phyloP scores from a whole-genome alignment of 495 filamentous ascomycete species.

The Xeromyces bisporus region DNA sequence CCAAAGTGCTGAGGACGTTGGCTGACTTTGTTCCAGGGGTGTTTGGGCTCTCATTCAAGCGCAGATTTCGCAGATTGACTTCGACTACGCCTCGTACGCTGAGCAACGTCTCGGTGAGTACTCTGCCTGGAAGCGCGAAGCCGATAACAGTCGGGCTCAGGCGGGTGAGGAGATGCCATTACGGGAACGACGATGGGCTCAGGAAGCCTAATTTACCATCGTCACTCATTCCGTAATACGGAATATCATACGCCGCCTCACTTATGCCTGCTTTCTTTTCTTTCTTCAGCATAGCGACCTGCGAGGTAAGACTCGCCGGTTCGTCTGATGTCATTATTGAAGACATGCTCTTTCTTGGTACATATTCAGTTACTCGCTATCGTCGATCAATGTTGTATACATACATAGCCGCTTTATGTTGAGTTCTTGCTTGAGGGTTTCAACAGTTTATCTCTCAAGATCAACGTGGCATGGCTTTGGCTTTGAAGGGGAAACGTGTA shows the following conservation, averaged over 20 bases:
- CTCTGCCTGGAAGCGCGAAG: constrained; percentile 78
- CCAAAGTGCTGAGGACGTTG: background rate
- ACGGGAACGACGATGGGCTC: constrained; percentile 72
- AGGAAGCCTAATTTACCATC: constrained; percentile 31
- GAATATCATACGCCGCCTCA: too few species aligned
- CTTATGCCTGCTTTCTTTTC: too few species aligned
- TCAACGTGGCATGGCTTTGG: too few species aligned
- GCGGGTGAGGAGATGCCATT: constrained; percentile 46
- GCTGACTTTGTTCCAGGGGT: constrained; percentile 49
- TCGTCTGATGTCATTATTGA: too few species aligned
- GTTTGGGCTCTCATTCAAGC: constrained; percentile 96
- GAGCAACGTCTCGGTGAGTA: constrained; percentile 82
- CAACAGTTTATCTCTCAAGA: background rate
- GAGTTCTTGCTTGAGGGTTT: background rate
- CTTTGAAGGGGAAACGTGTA: too few species aligned
- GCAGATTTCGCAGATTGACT: constrained; percentile 87
- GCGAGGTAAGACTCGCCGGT: too few species aligned
- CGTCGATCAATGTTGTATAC: too few species aligned
- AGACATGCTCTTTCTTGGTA: too few species aligned
- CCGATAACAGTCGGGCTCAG: constrained; percentile 38
- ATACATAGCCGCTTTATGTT: too few species aligned
- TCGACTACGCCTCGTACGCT: constrained; percentile 89
- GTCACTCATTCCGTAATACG: too few species aligned
- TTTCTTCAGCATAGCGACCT: too few species aligned
- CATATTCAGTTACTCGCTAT: too few species aligned